Evolutionary conservation across 371 early-diverging fungal genomes (phyloP).

Genomic region (Quaeritorhiza haematococci): DNA sequence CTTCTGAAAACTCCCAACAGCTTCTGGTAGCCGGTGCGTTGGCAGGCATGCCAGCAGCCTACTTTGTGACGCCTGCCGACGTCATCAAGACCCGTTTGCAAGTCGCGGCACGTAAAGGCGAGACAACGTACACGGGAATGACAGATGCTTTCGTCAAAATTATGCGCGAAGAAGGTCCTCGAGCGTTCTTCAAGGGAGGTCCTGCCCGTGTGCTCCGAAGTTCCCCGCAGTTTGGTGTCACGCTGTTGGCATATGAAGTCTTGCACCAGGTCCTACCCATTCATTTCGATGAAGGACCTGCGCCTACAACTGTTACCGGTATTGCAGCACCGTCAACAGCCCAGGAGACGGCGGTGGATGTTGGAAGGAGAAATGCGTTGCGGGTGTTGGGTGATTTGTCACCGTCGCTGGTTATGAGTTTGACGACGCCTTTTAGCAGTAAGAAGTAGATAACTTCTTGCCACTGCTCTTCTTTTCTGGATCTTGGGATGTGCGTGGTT

Average conservation of each 20-base stretch:
- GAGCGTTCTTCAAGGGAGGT: slow-evolving; percentile 94
- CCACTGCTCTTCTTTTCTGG: too few relatives aligned
- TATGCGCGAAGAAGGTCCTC: slow-evolving; percentile 82
- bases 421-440: too few relatives aligned
- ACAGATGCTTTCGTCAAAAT: slow-evolving; percentile 84
- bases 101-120: slow-evolving; percentile 85
- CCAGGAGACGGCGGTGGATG: too few relatives aligned
- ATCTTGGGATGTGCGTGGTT: too few relatives aligned
- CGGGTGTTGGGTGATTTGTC: neutral
- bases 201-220: slow-evolving; percentile 40
- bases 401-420: too few relatives aligned
- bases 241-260: slow-evolving; percentile 88
- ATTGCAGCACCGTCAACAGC: too few relatives aligned
- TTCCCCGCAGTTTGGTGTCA: slow-evolving; percentile 94
- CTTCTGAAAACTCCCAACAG: slow-evolving; percentile 5
- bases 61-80: slow-evolving; percentile 95
- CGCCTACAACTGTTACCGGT: neutral
- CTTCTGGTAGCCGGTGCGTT: slow-evolving; percentile 86
- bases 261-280: slow-evolving; percentile 47
- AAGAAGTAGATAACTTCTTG: too few relatives aligned
- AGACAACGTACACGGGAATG: slow-evolving; percentile 83
- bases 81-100: slow-evolving; percentile 97
- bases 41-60: slow-evolving; percentile 97
- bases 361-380: neutral
- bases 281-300: neutral